Conservation (phyloP, 257 asterid genomes). For the Solanum ossicruentum region DNA sequence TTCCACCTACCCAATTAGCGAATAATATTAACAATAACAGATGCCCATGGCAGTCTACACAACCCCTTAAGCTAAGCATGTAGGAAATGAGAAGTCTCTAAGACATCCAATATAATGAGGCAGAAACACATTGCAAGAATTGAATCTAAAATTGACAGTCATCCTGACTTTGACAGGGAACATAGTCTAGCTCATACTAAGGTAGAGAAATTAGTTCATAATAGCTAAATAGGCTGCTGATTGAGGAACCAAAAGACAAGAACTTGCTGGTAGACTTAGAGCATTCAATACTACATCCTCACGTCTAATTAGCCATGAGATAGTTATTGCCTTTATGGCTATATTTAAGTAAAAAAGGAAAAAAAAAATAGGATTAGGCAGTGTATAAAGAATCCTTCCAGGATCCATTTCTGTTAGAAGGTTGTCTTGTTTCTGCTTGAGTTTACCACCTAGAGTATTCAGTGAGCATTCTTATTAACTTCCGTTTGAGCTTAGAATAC, state of each 20-base stretch:
- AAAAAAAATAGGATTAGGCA: background rate
- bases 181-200: background rate
- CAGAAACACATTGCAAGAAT: background rate
- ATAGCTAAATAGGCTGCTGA: background rate
- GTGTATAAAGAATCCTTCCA: background rate
- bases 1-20: conserved; percentile 65
- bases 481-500: background rate
- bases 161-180: background rate
- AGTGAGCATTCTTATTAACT: background rate
- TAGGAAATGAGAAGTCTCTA: background rate
- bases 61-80: background rate
- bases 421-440: background rate
- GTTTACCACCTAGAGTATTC: background rate
- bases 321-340: background rate
- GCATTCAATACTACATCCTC: background rate
- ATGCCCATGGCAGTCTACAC: conserved; percentile 4
- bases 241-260: background rate
- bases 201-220: background rate
- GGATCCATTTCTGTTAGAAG: background rate
- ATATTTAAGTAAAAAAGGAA: background rate
- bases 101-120: background rate
- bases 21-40: conserved; percentile 18
- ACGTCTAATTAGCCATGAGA: background rate
- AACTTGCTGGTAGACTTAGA: background rate
- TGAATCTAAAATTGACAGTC: background rate